These are phyloP conservation scores for Bimuria novae-zelandiae DNA, from an alignment of 2,329 filamentous ascomycete species.

Conservation along the genomic window DNA sequence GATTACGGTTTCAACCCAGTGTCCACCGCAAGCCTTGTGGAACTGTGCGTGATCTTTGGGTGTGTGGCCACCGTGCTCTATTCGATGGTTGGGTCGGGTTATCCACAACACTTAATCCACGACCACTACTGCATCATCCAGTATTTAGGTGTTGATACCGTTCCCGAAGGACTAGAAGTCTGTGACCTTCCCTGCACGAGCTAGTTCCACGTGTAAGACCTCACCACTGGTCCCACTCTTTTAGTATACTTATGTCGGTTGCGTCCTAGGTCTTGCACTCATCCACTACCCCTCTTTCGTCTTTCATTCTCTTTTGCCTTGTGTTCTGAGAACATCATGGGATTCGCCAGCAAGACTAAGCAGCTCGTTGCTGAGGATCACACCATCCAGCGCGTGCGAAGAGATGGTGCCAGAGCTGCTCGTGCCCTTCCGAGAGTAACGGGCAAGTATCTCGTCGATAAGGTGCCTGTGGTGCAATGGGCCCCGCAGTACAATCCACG, in stretches of 20 bases:
- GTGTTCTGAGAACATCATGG: constrained; percentile 22
- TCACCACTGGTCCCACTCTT: neutral
- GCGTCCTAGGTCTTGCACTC: neutral
- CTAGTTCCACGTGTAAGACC: neutral
- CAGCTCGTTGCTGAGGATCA: constrained; percentile 31
- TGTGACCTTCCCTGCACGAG: neutral
- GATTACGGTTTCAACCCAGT: neutral
- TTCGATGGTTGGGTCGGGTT: neutral
- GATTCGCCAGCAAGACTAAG: constrained; percentile 23
- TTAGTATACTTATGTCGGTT: constrained; percentile 2
- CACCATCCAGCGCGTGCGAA: constrained; percentile 32
- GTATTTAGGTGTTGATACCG: neutral
- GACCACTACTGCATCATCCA: neutral
- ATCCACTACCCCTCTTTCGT: constrained; percentile 2
- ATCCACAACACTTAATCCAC: neutral
- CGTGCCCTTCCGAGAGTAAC: constrained; percentile 57
- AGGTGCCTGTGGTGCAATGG: constrained; percentile 67
- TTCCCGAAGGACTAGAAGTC: neutral
- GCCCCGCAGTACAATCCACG: constrained; percentile 63
- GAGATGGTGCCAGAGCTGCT: constrained; percentile 38
- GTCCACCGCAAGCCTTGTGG: neutral
- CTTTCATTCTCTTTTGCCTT: neutral
- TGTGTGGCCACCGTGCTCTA: neutral
- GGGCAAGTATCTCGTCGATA: constrained; percentile 62
- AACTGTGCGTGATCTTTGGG: neutral